phyloP scores from a whole-genome alignment of 2,329 filamentous ascomycete species.

The Hymenoscyphus repandus region DNA sequence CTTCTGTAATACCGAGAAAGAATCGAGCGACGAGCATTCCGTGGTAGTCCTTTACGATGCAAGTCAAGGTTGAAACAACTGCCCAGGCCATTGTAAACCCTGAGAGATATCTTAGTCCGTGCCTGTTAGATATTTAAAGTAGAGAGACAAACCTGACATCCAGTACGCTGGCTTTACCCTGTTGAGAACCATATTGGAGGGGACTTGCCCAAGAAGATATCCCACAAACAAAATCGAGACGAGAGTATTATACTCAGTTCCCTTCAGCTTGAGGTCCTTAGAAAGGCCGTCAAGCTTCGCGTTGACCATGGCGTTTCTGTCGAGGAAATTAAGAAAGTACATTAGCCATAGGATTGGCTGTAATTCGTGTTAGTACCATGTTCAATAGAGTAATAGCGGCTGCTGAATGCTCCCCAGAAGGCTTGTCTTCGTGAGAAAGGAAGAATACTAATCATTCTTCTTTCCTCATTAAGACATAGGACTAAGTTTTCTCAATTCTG shows the following conservation, averaged over 20 bases:
- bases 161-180: slow-evolving; percentile 38
- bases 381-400: too few species aligned
- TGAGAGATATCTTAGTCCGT: not conserved
- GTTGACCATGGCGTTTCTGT: slow-evolving; percentile 25
- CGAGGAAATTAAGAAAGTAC: slow-evolving; percentile 32
- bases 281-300: slow-evolving; percentile 14
- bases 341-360: slow-evolving; percentile 25
- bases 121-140: not conserved
- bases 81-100: slow-evolving; percentile 35
- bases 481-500: too few species aligned
- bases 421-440: too few species aligned
- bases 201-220: slow-evolving; percentile 23
- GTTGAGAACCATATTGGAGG: slow-evolving; percentile 36
- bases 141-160: slow-evolving; percentile 38
- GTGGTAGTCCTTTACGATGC: slow-evolving; percentile 35
- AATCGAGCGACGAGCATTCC: slow-evolving; percentile 36
- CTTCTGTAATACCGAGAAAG: slow-evolving; percentile 17
- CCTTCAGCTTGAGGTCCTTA: slow-evolving; percentile 31
- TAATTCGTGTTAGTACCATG: not conserved
- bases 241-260: slow-evolving; percentile 26
- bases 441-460: too few species aligned
- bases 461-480: too few species aligned
- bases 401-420: too few species aligned
- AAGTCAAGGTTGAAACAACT: slow-evolving; percentile 44
- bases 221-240: slow-evolving; percentile 30